Evolutionary conservation across 768 basidiomycete genomes (phyloP).

Genomic region (Daedaleopsis sinensis): DNA sequence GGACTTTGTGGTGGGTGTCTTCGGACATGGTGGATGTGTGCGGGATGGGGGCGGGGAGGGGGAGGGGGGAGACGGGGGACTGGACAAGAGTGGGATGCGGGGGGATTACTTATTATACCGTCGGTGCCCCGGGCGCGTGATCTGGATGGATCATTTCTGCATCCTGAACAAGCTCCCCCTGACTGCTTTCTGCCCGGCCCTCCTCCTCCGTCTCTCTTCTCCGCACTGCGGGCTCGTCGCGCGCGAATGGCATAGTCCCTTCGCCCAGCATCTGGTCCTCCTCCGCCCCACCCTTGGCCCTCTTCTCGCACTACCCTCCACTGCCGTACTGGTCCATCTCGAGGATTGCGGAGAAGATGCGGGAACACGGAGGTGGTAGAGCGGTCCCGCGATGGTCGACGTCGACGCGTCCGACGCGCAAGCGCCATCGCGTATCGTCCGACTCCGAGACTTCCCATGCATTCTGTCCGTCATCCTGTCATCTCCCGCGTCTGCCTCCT

Average conservation of each 20-base stretch:
- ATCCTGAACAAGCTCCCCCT: slow-evolving; percentile 13
- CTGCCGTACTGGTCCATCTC: neutral
- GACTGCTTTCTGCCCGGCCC: slow-evolving; percentile 9
- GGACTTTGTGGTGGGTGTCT: slow-evolving; percentile 24
- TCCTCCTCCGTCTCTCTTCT: slow-evolving; percentile 1
- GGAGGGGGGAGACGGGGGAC: neutral
- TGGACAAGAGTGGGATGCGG: slow-evolving; percentile 1
- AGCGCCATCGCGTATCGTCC: neutral
- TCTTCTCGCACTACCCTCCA: slow-evolving; percentile 3
- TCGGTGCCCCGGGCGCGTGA: slow-evolving; percentile 12
- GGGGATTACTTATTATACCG: slow-evolving; percentile 11
- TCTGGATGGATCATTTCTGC: slow-evolving; percentile 11
- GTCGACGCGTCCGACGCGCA: neutral
- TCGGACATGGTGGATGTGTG: slow-evolving; percentile 27
- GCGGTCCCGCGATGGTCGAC: neutral
- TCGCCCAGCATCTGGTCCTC: slow-evolving; percentile 11
- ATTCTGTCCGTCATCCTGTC: too few relatives aligned
- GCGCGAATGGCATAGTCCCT: slow-evolving; percentile 8
- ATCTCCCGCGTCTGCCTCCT: too few relatives aligned
- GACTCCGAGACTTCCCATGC: neutral
- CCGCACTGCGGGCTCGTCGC: slow-evolving; percentile 14
- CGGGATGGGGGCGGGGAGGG: neutral
- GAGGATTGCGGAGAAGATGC: neutral
- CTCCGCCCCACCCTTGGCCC: slow-evolving; percentile 1
- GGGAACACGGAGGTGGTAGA: neutral